A percentile compares a stretch with the other conserved stretches of the same genome.
Conservation (phyloP, 2,329 filamentous ascomycete genomes). For the Fusarium agapanthi region DNA sequence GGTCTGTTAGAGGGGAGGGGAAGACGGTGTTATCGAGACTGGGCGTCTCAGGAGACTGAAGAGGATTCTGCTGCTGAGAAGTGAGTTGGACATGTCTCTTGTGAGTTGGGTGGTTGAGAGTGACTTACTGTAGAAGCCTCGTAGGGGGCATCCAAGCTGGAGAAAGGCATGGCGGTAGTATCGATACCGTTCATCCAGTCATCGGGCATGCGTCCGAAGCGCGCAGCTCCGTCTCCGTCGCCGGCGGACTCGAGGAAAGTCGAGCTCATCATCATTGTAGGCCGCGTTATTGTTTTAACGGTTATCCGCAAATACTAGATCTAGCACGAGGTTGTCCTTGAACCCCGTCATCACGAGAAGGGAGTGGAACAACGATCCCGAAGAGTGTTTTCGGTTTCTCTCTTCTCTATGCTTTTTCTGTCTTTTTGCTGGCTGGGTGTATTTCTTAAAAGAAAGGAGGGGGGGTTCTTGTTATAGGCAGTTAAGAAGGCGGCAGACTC, state of each 20-base stretch:
- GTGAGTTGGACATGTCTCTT: neutral
- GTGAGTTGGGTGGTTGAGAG: neutral
- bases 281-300: conserved; percentile 19
- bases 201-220: conserved; percentile 19
- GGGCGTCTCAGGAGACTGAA: conserved; percentile 37
- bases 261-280: conserved; percentile 40
- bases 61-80: conserved; percentile 22
- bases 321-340: conserved; percentile 35
- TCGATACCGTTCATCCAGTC: conserved; percentile 37
- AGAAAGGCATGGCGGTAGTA: conserved; percentile 32
- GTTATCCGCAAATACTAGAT: conserved; percentile 39
- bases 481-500: conserved; percentile 42
- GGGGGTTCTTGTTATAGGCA: conserved; percentile 36
- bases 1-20: conserved; percentile 35
- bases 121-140: conserved; percentile 36
- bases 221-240: conserved; percentile 23
- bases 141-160: conserved; percentile 27
- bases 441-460: neutral
- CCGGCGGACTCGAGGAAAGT: conserved; percentile 33
- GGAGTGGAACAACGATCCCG: conserved; percentile 3
- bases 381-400: conserved; percentile 6
- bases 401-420: conserved; percentile 4
- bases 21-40: conserved; percentile 40
- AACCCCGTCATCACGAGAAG: conserved; percentile 41
- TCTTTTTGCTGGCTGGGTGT: neutral